Conservation (phyloP, 2,329 filamentous ascomycete species). For the Plectosphaerella plurivora region DNA sequence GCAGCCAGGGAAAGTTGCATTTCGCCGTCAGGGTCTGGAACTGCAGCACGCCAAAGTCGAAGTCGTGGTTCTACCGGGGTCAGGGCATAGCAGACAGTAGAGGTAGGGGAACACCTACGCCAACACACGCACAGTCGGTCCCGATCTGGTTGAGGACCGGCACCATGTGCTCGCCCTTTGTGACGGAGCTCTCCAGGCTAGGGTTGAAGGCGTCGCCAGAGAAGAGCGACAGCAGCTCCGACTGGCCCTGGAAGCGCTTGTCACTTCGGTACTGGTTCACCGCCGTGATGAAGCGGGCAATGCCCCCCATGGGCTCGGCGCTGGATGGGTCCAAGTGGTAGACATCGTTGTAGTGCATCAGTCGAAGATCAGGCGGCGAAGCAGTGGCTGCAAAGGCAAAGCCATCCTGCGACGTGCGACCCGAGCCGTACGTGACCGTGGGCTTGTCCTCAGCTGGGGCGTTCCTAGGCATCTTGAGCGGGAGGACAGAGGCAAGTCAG, state of each 20-base stretch:
- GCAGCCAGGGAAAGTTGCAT: conserved; percentile 83
- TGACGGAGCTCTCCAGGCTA: conserved; percentile 81
- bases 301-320: conserved; percentile 77
- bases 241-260: conserved; percentile 55
- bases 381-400: conserved; percentile 8
- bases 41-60: conserved; percentile 85
- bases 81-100: background rate
- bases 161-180: conserved; percentile 90
- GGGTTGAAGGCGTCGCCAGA: conserved; percentile 93
- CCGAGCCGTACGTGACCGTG: conserved; percentile 24
- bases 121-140: conserved; percentile 77
- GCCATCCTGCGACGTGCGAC: conserved; percentile 8
- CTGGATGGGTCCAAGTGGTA: conserved; percentile 78
- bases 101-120: conserved; percentile 47
- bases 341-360: conserved; percentile 91
- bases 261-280: conserved; percentile 69
- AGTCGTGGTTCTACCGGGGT: conserved; percentile 69
- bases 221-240: conserved; percentile 72
- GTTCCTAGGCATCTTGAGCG: conserved; percentile 8
- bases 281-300: conserved; percentile 74
- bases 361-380: conserved; percentile 62
- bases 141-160: conserved; percentile 74
- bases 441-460: conserved; percentile 10
- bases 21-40: conserved; percentile 68
- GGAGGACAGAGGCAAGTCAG: too few relatives aligned